Conservation (phyloP, 768 basidiomycete genomes). For the Suillus subaureus region DNA sequence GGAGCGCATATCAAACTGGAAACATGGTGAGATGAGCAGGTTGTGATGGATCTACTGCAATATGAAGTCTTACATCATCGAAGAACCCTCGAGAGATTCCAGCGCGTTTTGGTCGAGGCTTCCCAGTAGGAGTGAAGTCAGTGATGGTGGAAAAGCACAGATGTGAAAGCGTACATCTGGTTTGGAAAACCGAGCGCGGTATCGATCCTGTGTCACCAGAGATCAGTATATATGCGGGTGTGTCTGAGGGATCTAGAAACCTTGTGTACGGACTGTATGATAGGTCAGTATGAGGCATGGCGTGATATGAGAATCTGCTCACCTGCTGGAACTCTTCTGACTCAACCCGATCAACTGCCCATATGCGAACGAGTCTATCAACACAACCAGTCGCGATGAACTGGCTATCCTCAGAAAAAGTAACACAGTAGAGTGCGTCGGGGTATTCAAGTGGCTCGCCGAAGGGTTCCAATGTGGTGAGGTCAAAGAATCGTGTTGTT, state of each 20-base stretch:
- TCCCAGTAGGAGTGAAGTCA: neutral
- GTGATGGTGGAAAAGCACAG: neutral
- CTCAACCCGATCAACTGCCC: conserved; percentile 53
- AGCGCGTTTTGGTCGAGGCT: neutral
- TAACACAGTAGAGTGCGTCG: neutral
- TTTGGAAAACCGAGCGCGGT: neutral
- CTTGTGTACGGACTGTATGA: neutral
- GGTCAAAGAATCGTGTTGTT: conserved; percentile 5
- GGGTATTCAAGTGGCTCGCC: neutral
- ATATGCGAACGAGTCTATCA: conserved; percentile 80
- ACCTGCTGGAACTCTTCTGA: neutral
- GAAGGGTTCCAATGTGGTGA: neutral
- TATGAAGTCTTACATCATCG: neutral
- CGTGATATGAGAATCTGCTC: neutral
- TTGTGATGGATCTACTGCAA: neutral
- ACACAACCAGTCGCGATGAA: conserved; percentile 68
- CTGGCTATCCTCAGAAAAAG: conserved; percentile 45
- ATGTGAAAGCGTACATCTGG: neutral
- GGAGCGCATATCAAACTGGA: neutral
- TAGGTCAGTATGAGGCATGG: neutral
- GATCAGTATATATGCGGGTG: neutral
- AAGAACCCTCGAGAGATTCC: neutral
- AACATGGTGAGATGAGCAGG: neutral
- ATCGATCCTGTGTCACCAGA: neutral
- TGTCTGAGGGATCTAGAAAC: neutral